Base-by-base conservation (phyloP, 345 rosid genomes). In the Pistacia integerrima region DNA sequence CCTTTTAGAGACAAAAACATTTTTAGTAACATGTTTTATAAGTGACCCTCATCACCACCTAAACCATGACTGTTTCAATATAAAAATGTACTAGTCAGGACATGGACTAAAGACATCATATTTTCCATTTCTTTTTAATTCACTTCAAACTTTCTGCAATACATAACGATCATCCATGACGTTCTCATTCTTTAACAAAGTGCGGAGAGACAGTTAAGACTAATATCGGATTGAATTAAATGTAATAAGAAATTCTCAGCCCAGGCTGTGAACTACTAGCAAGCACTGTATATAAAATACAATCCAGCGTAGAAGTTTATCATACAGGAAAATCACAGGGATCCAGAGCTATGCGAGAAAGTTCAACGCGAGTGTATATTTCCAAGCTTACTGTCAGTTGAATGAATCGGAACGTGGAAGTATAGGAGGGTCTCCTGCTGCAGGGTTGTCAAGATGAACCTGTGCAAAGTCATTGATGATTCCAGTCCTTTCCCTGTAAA, bases 301-400 rank as follows among this genome's bases (percentile, higher is more conserved):
- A 60, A 17, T 61, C 58, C 11, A 1, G 17, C 12, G 33, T 28
- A 41, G 25, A 59, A 25, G 14, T 38, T 25, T 72, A 61, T 59
- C 57, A 28, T 48, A 17, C 46, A 73, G 8, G 67, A 49, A 73
- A 67, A 46, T 8, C 4, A 28, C 46, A 46, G 0, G 28, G 10
- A 57, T 25, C 46, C 22, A 38, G 3, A 11, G 11, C 7, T 38
- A 25, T 18, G 33, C 5, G 22, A 52, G 48, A 73, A 48, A 64
- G 28, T 49, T 59, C 66, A 33, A 73, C 52, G 61, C 77, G 44
- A 41, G 77, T 65, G 79, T 62, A 79, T 78, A 12, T 58, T 66
- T 70, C 72, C 78, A 73, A 77, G 73, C 65, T 82, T 79, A 11
- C 64, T 35, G 2, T 77, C 85, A 13, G 46, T 36, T 30, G 86